phyloP scores from a whole-genome alignment of 2,329 filamentous ascomycete species.

The Trichoderma semiorbis region DNA sequence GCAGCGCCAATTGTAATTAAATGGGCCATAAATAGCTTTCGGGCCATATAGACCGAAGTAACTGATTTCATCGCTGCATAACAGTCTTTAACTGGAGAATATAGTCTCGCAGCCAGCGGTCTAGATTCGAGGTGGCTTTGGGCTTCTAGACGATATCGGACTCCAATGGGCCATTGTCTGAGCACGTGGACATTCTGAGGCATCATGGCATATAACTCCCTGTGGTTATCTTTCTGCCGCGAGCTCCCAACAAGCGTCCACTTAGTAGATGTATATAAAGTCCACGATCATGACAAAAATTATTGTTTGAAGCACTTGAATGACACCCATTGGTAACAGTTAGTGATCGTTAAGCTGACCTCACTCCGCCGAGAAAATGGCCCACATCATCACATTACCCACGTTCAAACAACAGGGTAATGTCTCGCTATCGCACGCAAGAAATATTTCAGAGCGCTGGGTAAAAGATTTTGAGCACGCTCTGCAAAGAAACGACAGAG shows the following conservation, averaged over 20 bases:
- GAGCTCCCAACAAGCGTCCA: background rate
- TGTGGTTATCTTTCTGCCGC: too few relatives aligned
- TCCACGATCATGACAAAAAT: background rate
- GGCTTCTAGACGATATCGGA: background rate
- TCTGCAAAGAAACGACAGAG: background rate
- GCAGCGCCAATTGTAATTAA: background rate
- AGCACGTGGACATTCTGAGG: background rate
- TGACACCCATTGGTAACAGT: background rate
- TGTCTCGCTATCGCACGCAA: background rate
- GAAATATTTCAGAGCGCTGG: background rate
- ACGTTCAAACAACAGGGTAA: constrained; percentile 3
- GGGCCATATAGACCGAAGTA: background rate
- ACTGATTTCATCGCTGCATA: background rate
- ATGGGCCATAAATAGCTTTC: background rate
- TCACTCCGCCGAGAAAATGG: background rate
- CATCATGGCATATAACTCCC: background rate
- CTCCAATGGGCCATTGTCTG: background rate
- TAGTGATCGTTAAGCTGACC: background rate
- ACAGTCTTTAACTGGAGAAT: background rate
- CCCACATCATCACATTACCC: background rate
- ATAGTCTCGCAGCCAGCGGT: background rate
- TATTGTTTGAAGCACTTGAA: background rate
- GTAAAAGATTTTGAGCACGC: background rate
- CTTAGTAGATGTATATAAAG: background rate
- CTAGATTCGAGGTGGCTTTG: background rate